Evolutionary conservation across 768 basidiomycete species (phyloP), one percentile per base, ranked within the genome.

Genomic region (Roridomyces roridus): DNA sequence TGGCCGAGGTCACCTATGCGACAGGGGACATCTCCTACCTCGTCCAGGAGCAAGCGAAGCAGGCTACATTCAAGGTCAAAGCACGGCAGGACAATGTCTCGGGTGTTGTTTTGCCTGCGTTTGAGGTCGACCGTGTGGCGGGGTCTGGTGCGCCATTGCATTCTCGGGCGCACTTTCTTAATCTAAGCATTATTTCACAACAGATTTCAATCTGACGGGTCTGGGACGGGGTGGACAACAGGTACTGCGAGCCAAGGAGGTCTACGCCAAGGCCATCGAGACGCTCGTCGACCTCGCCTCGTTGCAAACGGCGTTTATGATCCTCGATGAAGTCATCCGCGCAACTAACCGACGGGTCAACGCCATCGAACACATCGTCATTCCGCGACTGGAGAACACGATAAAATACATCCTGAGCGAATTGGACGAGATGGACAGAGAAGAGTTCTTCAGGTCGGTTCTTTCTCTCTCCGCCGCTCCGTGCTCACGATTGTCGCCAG

Each of bases 281-380:
- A 97, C 96, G 4, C 82, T 99, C 24, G 96, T 99, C 35, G 96
- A 99, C 73, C 85, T 99, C 31, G 97, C 97, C 1, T 96, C 94
- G 12, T 78, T 99, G 37, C 91, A 98, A 77, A 98, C 97, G 0
- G 97, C 97, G 5, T 99, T 99, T 77, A 96, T 89, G 54, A 98
- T 98, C 64, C 85, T 99, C 34, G 97, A 99, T 74, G 97, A 98
- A 75, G 97, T 98, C 57, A 99, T 99, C 68, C 91, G 94, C 43
- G 94, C 96, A n/a, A 98, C 97, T 34, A 99, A 98, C 73, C 91
- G 97, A 47, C 88, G 97, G 60, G 97, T 99, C 36, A 99, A 99
- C 68, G 97, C 97, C 3, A 96, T 99, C 62, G 97, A 99, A 67
- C 94, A 99, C 70, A 88, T 99, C 62, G 80, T 99, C 65, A 98